These are phyloP conservation scores for Veloporphyrellus conicus DNA, from an alignment of 1,284 basidiomycete genomes.

Conservation along the genomic window DNA sequence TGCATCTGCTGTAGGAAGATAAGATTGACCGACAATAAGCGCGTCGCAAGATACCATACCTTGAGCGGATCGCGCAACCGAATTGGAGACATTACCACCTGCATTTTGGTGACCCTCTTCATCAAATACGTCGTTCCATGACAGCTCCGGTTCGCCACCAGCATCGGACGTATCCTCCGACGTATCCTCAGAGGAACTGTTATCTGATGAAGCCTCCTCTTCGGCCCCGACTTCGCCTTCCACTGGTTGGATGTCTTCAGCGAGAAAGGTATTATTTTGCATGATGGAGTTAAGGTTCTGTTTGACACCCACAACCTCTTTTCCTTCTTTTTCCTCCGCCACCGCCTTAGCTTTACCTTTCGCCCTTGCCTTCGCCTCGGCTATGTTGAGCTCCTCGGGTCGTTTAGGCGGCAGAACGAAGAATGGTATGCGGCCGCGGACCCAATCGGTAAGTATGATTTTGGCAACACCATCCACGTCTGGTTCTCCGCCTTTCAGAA, in stretches of 20 bases:
- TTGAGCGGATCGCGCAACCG: slow-evolving; percentile 25
- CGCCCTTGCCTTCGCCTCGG: slow-evolving; percentile 52
- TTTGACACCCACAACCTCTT: slow-evolving; percentile 53
- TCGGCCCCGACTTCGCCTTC: slow-evolving; percentile 44
- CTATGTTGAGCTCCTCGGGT: slow-evolving; percentile 60
- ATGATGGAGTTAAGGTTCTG: slow-evolving; percentile 74
- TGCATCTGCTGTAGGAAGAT: slow-evolving; percentile 22
- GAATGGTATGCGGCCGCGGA: slow-evolving; percentile 89
- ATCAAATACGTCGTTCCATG: slow-evolving; percentile 69
- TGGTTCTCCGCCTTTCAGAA: slow-evolving; percentile 93
- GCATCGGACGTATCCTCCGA: slow-evolving; percentile 34
- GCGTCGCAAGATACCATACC: slow-evolving; percentile 12
- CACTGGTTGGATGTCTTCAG: slow-evolving; percentile 63
- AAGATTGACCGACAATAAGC: background rate
- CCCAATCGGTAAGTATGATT: slow-evolving; percentile 97
- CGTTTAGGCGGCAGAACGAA: slow-evolving; percentile 80
- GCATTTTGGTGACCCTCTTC: slow-evolving; percentile 26
- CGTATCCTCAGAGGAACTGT: slow-evolving; percentile 29
- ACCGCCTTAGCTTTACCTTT: slow-evolving; percentile 35
- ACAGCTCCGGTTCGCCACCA: slow-evolving; percentile 45
- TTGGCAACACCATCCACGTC: slow-evolving; percentile 91
- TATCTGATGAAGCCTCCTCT: slow-evolving; percentile 27
- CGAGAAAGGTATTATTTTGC: slow-evolving; percentile 81
- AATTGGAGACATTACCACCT: slow-evolving; percentile 30
- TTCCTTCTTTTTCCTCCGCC: slow-evolving; percentile 27